Conservation (phyloP, 129 eudicot genomes). For the Chrysanthemum lavandulifolium region DNA sequence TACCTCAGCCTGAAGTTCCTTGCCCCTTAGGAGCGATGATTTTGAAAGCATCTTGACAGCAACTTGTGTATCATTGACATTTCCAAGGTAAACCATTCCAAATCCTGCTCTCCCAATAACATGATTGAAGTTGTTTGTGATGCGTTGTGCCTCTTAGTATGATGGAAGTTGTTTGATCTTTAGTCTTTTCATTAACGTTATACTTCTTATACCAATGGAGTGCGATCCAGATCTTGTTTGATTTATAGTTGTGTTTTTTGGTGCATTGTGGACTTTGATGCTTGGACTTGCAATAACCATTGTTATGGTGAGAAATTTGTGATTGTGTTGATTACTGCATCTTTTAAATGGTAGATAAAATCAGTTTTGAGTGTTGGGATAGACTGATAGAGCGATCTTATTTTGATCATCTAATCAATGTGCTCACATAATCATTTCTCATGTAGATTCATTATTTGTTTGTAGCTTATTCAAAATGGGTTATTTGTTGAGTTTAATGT, state of each 20-base stretch:
- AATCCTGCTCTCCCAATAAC: background rate
- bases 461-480: no score
- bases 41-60: background rate
- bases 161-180: background rate
- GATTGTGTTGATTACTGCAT: background rate
- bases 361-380: no score
- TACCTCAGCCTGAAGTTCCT: background rate
- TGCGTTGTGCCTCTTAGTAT: no score
- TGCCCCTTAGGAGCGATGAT: background rate
- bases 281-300: background rate
- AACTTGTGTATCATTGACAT: background rate
- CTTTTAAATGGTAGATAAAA: no score
- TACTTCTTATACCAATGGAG: background rate
- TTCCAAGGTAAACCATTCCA: background rate
- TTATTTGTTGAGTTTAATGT: no score
- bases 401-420: background rate
- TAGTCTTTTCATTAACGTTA: background rate
- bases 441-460: no score
- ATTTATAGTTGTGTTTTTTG: background rate
- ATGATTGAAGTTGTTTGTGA: no score
- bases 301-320: background rate
- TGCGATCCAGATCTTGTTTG: no score
- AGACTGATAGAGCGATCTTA: background rate
- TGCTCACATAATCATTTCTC: no score
- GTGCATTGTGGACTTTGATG: background rate